phyloP scores from a whole-genome alignment of 2,329 filamentous ascomycete species.

The Fusarium heterosporum region DNA sequence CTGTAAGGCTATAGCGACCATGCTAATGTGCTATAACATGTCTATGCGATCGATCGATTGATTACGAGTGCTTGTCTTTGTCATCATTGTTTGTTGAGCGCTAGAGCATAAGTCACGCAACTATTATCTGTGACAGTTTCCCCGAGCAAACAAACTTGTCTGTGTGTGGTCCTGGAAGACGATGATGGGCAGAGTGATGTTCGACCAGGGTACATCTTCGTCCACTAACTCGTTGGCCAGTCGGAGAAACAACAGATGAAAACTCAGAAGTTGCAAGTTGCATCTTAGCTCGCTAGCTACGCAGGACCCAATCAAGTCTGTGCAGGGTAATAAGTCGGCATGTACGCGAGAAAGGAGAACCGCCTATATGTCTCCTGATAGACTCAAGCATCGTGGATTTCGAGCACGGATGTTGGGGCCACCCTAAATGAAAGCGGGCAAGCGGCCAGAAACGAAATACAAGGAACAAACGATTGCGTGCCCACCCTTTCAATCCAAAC shows the following conservation, averaged over 20 bases:
- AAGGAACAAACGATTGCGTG: constrained; percentile 39
- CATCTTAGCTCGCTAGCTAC: background rate
- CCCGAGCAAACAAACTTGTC: background rate
- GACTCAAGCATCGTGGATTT: constrained; percentile 17
- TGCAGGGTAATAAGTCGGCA: background rate
- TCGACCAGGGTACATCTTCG: constrained; percentile 1
- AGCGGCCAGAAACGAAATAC: constrained; percentile 33
- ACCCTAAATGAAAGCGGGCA: constrained; percentile 33
- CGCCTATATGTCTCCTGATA: constrained; percentile 32
- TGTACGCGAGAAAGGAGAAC: constrained; percentile 25
- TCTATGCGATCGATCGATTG: background rate
- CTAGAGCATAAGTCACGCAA: background rate
- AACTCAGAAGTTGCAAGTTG: background rate
- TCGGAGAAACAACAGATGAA: background rate
- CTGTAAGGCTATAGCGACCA: constrained; percentile 7
- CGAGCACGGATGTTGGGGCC: constrained; percentile 19
- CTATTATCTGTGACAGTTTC: background rate
- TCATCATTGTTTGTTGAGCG: background rate
- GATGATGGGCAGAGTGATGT: background rate
- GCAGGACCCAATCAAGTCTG: constrained; percentile 8
- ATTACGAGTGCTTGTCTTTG: background rate
- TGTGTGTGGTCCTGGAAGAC: background rate
- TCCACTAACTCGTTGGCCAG: background rate
- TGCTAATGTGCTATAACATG: background rate
- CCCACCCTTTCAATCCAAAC: constrained; percentile 12